These are phyloP conservation scores for Aspergillus pseudoterreus DNA, from an alignment of 2,329 filamentous ascomycete genomes.

Conservation along the genomic window DNA sequence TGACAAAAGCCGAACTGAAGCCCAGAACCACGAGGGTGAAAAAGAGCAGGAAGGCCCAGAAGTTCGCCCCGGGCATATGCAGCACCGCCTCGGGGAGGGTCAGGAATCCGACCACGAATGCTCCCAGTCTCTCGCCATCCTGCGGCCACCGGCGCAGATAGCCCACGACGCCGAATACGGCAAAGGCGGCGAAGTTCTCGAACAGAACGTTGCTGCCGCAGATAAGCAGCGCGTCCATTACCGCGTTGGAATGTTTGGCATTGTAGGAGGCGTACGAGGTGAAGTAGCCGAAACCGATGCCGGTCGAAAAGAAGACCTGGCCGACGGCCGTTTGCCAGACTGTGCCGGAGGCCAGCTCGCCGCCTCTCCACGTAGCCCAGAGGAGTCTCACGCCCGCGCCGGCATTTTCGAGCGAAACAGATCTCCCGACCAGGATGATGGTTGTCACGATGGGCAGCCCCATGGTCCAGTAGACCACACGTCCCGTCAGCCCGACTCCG, in stretches of 20 bases:
- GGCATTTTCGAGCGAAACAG: slow-evolving; percentile 54
- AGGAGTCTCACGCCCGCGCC: slow-evolving; percentile 49
- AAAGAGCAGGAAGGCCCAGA: slow-evolving; percentile 57
- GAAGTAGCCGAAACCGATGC: slow-evolving; percentile 58
- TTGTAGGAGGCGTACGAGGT: slow-evolving; percentile 59
- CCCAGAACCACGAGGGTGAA: slow-evolving; percentile 58
- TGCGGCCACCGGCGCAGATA: slow-evolving; percentile 42
- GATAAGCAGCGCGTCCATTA: slow-evolving; percentile 57
- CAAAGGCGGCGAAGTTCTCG: slow-evolving; percentile 51
- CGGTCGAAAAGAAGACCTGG: slow-evolving; percentile 59
- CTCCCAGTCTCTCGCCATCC: slow-evolving; percentile 43
- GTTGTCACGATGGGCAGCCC: slow-evolving; percentile 56
- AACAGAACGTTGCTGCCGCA: slow-evolving; percentile 55
- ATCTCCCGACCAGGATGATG: slow-evolving; percentile 54
- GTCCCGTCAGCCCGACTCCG: slow-evolving; percentile 55
- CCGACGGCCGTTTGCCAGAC: slow-evolving; percentile 60
- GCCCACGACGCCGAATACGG: slow-evolving; percentile 56
- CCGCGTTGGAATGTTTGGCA: slow-evolving; percentile 54
- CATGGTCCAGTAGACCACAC: slow-evolving; percentile 62
- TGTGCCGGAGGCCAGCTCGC: slow-evolving; percentile 48
- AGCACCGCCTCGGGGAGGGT: slow-evolving; percentile 55
- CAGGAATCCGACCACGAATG: slow-evolving; percentile 57
- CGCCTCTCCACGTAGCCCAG: slow-evolving; percentile 49
- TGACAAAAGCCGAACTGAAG: slow-evolving; percentile 57
- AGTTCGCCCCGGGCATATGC: slow-evolving; percentile 56